phyloP scores from a whole-genome alignment of 495 filamentous ascomycete genomes.

The Apodospora peruviana region DNA sequence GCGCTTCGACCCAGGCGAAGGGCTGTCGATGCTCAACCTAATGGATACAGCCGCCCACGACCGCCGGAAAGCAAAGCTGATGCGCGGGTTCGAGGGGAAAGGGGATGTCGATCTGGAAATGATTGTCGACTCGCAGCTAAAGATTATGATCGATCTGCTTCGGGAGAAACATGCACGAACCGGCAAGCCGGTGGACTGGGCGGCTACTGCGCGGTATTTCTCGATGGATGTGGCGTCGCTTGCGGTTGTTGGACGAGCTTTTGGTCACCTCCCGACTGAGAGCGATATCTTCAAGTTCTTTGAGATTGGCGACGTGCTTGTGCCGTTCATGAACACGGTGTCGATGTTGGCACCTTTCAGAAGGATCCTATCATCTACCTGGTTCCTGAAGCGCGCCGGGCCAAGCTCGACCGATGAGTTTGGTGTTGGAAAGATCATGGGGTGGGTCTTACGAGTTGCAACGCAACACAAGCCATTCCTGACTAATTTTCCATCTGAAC shows the following conservation, averaged over 20 bases:
- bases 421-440: conserved; percentile 3
- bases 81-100: conserved; percentile 39
- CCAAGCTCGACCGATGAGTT: not conserved
- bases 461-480: too few relatives aligned
- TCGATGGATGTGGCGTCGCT: conserved; percentile 39
- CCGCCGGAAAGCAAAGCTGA: conserved; percentile 23
- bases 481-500: too few relatives aligned
- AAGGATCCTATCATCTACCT: conserved; percentile 34
- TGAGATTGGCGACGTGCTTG: conserved; percentile 25
- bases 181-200: conserved; percentile 3
- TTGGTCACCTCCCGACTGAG: conserved; percentile 20
- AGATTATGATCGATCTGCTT: conserved; percentile 33
- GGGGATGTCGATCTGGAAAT: conserved; percentile 35
- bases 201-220: conserved; percentile 1
- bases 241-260: conserved; percentile 34
- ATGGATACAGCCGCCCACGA: conserved; percentile 29
- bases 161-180: conserved; percentile 18
- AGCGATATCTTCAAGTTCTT: conserved; percentile 47
- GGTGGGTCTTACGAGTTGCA: conserved; percentile 20
- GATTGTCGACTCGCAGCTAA: conserved; percentile 26
- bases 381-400: conserved; percentile 42
- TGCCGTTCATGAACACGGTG: conserved; percentile 22
- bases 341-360: conserved; percentile 10
- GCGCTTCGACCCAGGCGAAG: conserved; percentile 2
- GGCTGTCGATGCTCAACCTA: conserved; percentile 25